Evolutionary conservation across 129 eudicot genomes (phyloP).

Genomic region (Kitagawia praeruptora): DNA sequence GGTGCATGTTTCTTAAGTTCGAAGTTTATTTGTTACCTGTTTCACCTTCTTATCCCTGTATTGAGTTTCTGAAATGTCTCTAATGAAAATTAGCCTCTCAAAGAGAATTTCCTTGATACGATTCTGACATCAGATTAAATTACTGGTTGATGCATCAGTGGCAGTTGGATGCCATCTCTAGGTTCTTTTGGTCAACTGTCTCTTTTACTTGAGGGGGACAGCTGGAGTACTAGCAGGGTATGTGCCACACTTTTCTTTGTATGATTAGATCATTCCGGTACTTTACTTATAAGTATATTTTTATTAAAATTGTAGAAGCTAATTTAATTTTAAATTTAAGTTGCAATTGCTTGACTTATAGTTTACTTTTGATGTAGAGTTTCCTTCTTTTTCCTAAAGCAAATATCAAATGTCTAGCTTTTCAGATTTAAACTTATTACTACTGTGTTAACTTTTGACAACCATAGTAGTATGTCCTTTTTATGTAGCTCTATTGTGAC

Average conservation of each 20-base stretch:
- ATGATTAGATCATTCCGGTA: background rate
- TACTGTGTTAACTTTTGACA: background rate
- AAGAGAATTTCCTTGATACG: constrained; percentile 19
- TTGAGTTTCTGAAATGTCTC: background rate
- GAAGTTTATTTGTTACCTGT: background rate
- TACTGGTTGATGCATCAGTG: constrained; percentile 85
- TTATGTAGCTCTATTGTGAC: background rate
- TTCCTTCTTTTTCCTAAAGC: background rate
- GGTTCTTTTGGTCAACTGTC: constrained; percentile 42
- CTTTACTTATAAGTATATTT: background rate
- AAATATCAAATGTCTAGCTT: background rate
- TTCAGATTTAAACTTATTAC: background rate
- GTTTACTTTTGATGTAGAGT: background rate
- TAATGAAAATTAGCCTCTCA: background rate
- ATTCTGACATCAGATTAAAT: constrained; percentile 63
- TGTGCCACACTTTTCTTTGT: constrained; percentile 8
- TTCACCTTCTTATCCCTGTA: background rate
- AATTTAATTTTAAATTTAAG: background rate
- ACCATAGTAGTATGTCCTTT: background rate
- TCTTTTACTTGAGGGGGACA: constrained; percentile 60
- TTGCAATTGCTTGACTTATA: background rate
- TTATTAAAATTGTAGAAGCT: background rate
- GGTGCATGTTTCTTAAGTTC: background rate
- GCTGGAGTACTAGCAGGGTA: constrained; percentile 69
- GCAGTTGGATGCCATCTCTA: constrained; percentile 67